Conservation (phyloP, 371 early-diverging fungal species). For the Haplosporangium sp. region DNA sequence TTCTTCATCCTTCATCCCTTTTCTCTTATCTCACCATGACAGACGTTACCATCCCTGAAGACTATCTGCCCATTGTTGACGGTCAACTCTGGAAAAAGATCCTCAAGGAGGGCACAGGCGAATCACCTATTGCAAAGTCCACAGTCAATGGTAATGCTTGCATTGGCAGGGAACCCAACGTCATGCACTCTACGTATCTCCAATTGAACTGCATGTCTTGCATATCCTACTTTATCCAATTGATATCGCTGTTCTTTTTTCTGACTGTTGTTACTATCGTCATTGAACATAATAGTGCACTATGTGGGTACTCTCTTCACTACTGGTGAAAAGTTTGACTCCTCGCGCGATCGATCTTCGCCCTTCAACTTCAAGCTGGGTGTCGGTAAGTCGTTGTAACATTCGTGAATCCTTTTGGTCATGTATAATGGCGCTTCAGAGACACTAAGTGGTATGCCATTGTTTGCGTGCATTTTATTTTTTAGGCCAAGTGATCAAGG, state of each 20-base stretch:
- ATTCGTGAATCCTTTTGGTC: neutral
- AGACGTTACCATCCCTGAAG: slow-evolving; percentile 52
- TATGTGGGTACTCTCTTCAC: slow-evolving; percentile 83
- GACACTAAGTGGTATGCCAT: neutral
- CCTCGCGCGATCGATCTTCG: slow-evolving; percentile 73
- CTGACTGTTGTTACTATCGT: neutral
- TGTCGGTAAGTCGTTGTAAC: slow-evolving; percentile 34
- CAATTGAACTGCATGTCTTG: neutral
- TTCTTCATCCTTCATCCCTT: neutral
- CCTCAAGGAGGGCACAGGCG: slow-evolving; percentile 49
- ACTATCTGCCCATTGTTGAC: slow-evolving; percentile 50
- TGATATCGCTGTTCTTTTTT: neutral
- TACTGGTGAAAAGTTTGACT: slow-evolving; percentile 84
- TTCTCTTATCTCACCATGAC: slow-evolving; percentile 25
- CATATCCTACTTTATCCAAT: neutral
- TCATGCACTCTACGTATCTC: neutral
- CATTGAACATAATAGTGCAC: slow-evolving; percentile 65
- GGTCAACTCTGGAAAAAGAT: slow-evolving; percentile 56
- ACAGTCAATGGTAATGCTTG: slow-evolving; percentile 39
- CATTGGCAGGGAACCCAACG: neutral
- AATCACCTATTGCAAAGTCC: slow-evolving; percentile 32
- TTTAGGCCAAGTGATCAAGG: slow-evolving; percentile 62
- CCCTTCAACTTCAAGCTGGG: slow-evolving; percentile 85
- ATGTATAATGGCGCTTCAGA: neutral
- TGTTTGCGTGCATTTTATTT: neutral